Base-by-base conservation (phyloP, 768 basidiomycete species). In the Lactarius vividus region DNA sequence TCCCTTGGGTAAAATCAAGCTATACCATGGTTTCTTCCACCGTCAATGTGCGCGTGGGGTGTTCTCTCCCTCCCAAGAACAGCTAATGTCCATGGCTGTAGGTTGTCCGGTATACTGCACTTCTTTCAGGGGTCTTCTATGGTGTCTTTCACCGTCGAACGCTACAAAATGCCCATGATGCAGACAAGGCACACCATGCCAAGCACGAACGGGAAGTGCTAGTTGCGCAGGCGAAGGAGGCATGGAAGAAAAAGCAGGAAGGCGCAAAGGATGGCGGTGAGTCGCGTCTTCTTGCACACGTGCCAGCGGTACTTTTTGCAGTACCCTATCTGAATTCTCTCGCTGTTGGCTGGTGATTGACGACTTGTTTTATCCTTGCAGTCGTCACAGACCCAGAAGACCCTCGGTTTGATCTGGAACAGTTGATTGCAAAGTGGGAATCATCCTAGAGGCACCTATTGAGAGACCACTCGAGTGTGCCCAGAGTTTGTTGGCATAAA, bases 351-450 rank as follows among this genome's bases (percentile, higher is more conserved):
- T 55, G 33, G 44, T 37, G 18, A 49, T 15, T 52, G 20, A 64
- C 59, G 18, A 66, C 40, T 33, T 58, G 57, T 13, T n/a, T 28
- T 52, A 59, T 63, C 40, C 57, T 56, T 57, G 10, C 77, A 96
- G 95, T 96, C 71, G 81, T 97, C 70, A 90, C 94, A 70, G 87
- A 99, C 82, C 92, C 95, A 49, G 96, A 98, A 72, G 88, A 98
- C 78, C 94, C 96, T 61, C 87, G 85, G 70, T 99, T 98, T 79
- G 95, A 98, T 82, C 82, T 98, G 75, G 96, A 98, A 83, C 94
- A 94, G 78, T 79, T 97, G 66, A 73, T 92, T 75, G 81, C 83
- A 53, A 85, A 87, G 74, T 88, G 86, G 83, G 91, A 92, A 78
- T 85, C 82, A 74, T 85, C 85, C 71, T 84, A 80, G 63, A 64